Percentiles rank a stretch among this genome's conserved stretches.
Conservation (phyloP, 2,329 filamentous ascomycete species). For the Rhexocercosporidium sp. region DNA sequence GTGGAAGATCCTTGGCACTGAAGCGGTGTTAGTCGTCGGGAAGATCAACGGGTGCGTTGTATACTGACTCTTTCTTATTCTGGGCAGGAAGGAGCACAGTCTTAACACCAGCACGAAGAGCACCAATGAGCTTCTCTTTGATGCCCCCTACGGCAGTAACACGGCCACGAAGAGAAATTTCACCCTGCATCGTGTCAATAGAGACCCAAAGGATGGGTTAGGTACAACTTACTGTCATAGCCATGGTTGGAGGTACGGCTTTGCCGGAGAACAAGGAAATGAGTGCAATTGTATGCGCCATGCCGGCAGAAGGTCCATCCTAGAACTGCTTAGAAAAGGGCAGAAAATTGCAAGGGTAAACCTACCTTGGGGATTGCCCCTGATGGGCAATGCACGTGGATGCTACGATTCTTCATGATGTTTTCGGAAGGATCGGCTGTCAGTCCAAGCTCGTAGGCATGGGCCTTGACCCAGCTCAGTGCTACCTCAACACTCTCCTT, state of each 20-base stretch:
- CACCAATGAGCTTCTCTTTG: conserved; percentile 98
- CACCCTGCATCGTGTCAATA: conserved; percentile 48
- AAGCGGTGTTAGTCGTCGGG: conserved; percentile 24
- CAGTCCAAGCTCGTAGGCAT: conserved; percentile 88
- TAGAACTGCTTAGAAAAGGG: conserved; percentile 45
- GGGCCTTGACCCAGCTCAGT: conserved; percentile 94
- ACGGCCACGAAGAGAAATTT: conserved; percentile 81
- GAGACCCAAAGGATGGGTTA: not conserved
- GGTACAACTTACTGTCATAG: conserved; percentile 77
- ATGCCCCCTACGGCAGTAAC: conserved; percentile 96
- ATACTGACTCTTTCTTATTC: conserved; percentile 78
- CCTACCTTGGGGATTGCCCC: conserved; percentile 96
- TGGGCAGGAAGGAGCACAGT: conserved; percentile 86
- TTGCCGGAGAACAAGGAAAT: conserved; percentile 89
- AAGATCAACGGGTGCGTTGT: not conserved
- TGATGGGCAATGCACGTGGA: conserved; percentile 95
- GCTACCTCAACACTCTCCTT: conserved; percentile 98
- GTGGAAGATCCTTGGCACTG: conserved; percentile 79
- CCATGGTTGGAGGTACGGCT: conserved; percentile 86
- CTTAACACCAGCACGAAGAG: conserved; percentile 90
- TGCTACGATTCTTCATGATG: conserved; percentile 92
- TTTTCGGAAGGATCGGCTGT: conserved; percentile 82
- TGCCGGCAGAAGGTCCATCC: conserved; percentile 85
- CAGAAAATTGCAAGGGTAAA: conserved; percentile 40
- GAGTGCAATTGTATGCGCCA: conserved; percentile 91